Percentiles rank a stretch among this genome's conserved stretches.
phyloP scores from a whole-genome alignment of 2,329 filamentous ascomycete genomes.

The Aspergillus ochraceus region DNA sequence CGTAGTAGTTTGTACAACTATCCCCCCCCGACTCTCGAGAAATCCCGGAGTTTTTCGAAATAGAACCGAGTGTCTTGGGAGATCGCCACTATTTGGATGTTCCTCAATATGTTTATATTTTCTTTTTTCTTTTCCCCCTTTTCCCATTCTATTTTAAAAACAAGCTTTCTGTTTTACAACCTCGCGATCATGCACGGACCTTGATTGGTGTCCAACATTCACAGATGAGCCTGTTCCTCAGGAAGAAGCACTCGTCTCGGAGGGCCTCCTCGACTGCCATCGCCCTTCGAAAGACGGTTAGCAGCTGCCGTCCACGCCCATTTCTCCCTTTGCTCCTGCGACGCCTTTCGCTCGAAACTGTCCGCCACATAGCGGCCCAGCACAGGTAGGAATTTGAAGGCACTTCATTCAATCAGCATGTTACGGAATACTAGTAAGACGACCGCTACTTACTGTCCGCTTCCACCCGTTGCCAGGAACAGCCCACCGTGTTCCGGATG shows the following conservation, averaged over 20 bases:
- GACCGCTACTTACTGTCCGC: conserved; percentile 13
- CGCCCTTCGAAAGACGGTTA: conserved; percentile 13
- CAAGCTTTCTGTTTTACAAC: no score
- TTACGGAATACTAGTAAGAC: background rate
- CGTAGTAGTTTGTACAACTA: background rate
- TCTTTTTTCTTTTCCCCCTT: background rate
- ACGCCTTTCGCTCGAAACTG: conserved; percentile 10
- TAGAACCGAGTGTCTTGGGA: background rate
- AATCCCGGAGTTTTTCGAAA: background rate
- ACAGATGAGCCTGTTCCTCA: conserved; percentile 1
- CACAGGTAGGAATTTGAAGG: conserved; percentile 67
- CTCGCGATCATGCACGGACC: no score
- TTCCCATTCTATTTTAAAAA: background rate
- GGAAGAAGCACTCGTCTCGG: conserved; percentile 3
- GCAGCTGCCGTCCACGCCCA: conserved; percentile 16
- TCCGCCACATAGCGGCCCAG: conserved; percentile 57
- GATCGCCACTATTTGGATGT: background rate
- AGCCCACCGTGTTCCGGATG: conserved; percentile 32
- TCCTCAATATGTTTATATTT: no score
- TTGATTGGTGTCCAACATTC: no score
- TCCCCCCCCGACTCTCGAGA: background rate
- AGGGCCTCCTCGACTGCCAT: conserved; percentile 22
- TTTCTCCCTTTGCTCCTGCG: conserved; percentile 10
- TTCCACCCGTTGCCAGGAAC: conserved; percentile 11
- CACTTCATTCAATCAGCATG: conserved; percentile 31